Base-by-base conservation (phyloP, 176 grass and related monocot species). In the Chloris gayana region DNA sequence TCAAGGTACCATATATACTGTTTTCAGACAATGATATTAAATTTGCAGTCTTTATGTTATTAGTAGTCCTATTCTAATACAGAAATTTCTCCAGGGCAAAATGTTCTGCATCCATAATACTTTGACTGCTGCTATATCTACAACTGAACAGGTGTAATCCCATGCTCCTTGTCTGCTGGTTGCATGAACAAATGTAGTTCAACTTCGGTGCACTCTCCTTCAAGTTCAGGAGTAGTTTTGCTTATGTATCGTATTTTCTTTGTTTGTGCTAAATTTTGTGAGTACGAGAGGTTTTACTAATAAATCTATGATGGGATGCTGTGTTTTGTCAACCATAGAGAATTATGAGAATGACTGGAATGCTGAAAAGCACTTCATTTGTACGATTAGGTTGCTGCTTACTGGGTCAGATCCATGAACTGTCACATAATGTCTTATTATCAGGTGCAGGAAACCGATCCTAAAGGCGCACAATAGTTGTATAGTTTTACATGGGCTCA, bases 61-160 rank as follows among this genome's bases (percentile, higher is more conserved):
- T 47, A 33, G 29, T 41, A 21, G 35, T 82, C 37, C 14, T 46
- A 69, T 50, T 57, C 54, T 86, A 85, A 74, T 58, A 85, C 58
- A 34, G 4, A 61, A 39, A n/a, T 88, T 85, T 35, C 60, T 47
- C 54, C 87, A 98, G 92, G 90, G 21, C 74, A 91, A 73, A 98
- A 91, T 80, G 11, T 95, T 91, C 79, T 95, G 86, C 67, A 79
- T 74, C 76, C 71, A 45, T 89, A 77, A 73, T 35, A 25, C 19
- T 74, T 72, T 90, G 32, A 73, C 26, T 41, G 33, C 72, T 56
- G 74, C 45, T 45, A 17, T 22, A 54, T 3, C 37, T 66, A 41
- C 58, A 35, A 81, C 56, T 39, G 53, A 46, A 50, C 18, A 88
- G 25, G 50, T 73, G 17, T 46, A 69, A 34, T 41, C 50, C 24